Base-by-base conservation (phyloP, 345 rosid genomes). In the Dipteronia dyeriana region DNA sequence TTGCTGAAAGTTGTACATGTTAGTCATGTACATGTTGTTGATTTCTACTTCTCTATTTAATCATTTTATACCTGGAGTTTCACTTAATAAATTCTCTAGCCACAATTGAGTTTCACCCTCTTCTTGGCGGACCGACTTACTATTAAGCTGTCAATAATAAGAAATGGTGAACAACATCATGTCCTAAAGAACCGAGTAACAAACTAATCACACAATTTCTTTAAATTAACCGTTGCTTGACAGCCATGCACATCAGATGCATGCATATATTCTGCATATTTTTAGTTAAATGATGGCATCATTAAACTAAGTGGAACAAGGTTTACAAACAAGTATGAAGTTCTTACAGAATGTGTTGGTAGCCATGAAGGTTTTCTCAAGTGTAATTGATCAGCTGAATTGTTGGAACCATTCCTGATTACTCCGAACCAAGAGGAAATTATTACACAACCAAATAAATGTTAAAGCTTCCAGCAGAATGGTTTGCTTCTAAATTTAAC, bases 331-430 rank as follows among this genome's bases (percentile, higher is more conserved):
- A 62, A 57, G 14, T 25, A 51, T 10, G 23, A 63, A 60, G 23
- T 73, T 65, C 93, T 86, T 88, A 96, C 99, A 5, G 97, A 94
- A 81, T 87, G 83, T 64, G 97, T 70, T 23, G 93, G 93, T 47
- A 92, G 87, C 98, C 98, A 96, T 74, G 98, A 82, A 69, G 97
- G 93, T 84, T 86, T 91, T 82, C 97, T 86, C 85, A 86, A 79
- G 85, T 77, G 73, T 74, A 86, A 78, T 57, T 80, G 81, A 85
- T 84, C 77, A 26, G 86, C 69, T 23, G 86, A 76, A 76, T 66
- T 74, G 75, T 79, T 84, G 56, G 84, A 79, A 69, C 85, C 91
- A 76, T 81, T 83, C 88, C 99, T 93, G 74, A 41, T 20, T 72
- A 81, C 77, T 47, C 82, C 70, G 76, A 86, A 73, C 34, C 54